Evolutionary conservation across 345 rosid species (phyloP), one percentile per base, ranked within the genome.

Genomic region (Balakata baccata): DNA sequence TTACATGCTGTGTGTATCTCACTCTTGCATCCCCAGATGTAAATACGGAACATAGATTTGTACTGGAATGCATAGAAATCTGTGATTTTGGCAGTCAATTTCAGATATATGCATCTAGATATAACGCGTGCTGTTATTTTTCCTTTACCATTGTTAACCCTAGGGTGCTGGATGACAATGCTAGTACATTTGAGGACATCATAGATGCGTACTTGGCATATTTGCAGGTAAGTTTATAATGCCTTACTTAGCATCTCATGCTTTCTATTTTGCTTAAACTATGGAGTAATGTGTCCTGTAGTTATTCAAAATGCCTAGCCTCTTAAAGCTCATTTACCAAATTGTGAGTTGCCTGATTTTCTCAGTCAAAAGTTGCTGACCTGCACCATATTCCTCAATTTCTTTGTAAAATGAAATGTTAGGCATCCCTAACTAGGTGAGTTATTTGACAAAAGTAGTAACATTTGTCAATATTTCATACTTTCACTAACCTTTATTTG

Each of bases 191-290:
- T 78, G 99, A 96, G 84, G 98, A 96, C 78, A 87, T 88, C 46
- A 76, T 96, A 69, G 99, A 93, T 81, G 93, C 93, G 64, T 96
- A 96, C 86, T 84, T 93, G 74, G 97, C 92, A 22, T 84, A 88
- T 80, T 78, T 93, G 86, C 99, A 96, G 89, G 97, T 87, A 78
- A 74, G 81, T 75, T 76, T 29, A 52, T 22, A 37, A 58, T 64
- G 65, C n/a, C 8, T 13, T 13, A 2, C n/a, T 34, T 37, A 52
- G 45, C 29, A 14, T 63, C 38, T 74, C 25, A n/a, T 17, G 38
- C 18, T 65, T 77, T 43, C 63, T 53, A 13, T 51, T 11, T 62
- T 45, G 49, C 65, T n/a, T 52, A 69, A 66, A 51, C 51, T 37
- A 22, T 49, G 39, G 16, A 58, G 46, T 37, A 46, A 47, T 37